Percentiles rank a stretch among this genome's conserved stretches.
These are phyloP conservation scores for Globisporangium nagaii DNA, from an alignment of 352 stramenopile species.

Conservation along the genomic window DNA sequence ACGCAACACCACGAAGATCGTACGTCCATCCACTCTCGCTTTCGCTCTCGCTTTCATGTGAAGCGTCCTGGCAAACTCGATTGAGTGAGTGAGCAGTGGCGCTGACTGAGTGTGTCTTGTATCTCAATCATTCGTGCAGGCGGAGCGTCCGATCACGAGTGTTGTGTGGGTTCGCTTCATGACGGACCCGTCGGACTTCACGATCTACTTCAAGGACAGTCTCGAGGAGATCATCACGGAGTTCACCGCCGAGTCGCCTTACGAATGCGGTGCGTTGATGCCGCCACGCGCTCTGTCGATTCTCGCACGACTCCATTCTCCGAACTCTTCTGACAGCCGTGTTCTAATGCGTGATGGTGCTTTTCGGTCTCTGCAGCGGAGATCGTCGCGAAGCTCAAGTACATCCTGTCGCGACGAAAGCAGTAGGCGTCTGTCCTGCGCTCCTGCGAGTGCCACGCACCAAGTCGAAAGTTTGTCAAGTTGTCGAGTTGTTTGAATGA, in stretches of 20 bases:
- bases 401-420: slow-evolving; percentile 83
- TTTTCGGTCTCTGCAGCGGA: slow-evolving; percentile 37
- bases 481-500: too few species aligned
- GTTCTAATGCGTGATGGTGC: not conserved
- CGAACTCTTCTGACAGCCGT: not conserved
- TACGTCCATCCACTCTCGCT: slow-evolving; percentile 29
- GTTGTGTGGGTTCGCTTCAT: slow-evolving; percentile 86
- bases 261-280: slow-evolving; percentile 79
- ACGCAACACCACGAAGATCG: slow-evolving; percentile 84
- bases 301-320: not conserved
- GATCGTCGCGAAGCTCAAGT: slow-evolving; percentile 89
- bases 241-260: slow-evolving; percentile 86
- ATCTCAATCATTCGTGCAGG: slow-evolving; percentile 23
- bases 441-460: not conserved
- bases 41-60: not conserved
- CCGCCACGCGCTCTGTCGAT: not conserved
- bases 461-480: not conserved
- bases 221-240: slow-evolving; percentile 87
- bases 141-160: slow-evolving; percentile 80
- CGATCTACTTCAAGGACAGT: slow-evolving; percentile 87
- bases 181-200: slow-evolving; percentile 78
- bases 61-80: too few species aligned
- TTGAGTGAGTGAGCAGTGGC: not conserved
- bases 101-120: slow-evolving; percentile 1
- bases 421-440: too few species aligned